Conservation (phyloP, 768 basidiomycete genomes). For the Crassisporium funariophilum region DNA sequence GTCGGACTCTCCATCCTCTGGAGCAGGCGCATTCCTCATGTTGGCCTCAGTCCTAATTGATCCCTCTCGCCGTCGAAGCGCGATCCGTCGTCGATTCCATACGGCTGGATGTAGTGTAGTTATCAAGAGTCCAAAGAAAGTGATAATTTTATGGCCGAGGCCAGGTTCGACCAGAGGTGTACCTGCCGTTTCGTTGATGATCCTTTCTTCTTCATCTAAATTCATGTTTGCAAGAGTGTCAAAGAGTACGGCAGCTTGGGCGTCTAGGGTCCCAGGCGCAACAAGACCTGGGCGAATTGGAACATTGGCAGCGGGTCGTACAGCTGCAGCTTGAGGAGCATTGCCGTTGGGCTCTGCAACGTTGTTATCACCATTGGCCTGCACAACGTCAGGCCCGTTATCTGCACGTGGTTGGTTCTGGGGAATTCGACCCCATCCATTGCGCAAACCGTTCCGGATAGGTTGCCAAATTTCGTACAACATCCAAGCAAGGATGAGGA, state of each 20-base stretch:
- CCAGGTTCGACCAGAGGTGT: conserved; percentile 44
- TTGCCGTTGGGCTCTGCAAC: conserved; percentile 4
- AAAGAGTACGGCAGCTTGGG: conserved; percentile 39
- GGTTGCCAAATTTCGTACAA: conserved; percentile 77
- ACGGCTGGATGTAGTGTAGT: conserved; percentile 73
- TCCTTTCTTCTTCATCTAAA: conserved; percentile 54
- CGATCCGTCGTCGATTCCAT: conserved; percentile 66
- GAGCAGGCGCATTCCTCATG: conserved; percentile 34
- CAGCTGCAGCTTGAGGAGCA: conserved; percentile 11
- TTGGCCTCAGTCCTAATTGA: conserved; percentile 67
- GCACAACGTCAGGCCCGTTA: conserved; percentile 4
- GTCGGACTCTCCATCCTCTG: conserved; percentile 23
- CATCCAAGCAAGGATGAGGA: conserved; percentile 70
- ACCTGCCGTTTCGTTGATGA: conserved; percentile 37
- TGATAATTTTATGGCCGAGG: conserved; percentile 48
- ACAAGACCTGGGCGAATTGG: conserved; percentile 15
- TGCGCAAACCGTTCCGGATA: conserved; percentile 49
- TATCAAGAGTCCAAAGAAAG: conserved; percentile 58
- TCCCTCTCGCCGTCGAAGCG: conserved; percentile 64
- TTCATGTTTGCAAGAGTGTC: conserved; percentile 60
- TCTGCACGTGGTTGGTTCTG: conserved; percentile 27
- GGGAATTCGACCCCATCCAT: conserved; percentile 37
- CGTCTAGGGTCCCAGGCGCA: conserved; percentile 29
- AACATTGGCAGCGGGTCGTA: conserved; percentile 15
- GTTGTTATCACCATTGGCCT: background rate